Conservation (phyloP, 495 filamentous ascomycete genomes). For the Neurospora sp. region DNA sequence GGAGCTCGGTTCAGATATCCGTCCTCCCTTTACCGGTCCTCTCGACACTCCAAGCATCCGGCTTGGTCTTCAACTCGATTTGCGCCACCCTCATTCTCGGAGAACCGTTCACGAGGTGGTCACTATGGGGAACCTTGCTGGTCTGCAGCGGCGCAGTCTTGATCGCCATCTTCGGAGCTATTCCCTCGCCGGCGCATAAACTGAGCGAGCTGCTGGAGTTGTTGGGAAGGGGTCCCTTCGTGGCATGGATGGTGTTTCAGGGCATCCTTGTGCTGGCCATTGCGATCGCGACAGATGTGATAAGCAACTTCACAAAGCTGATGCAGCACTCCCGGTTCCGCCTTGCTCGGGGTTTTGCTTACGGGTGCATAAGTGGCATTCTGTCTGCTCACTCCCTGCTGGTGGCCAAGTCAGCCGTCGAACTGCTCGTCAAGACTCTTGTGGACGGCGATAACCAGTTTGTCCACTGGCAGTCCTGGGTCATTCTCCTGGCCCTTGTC, state of each 20-base stretch:
- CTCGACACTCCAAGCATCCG: slow-evolving; percentile 90
- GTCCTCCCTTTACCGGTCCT: slow-evolving; percentile 90
- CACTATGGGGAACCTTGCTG: slow-evolving; percentile 75
- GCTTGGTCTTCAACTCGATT: slow-evolving; percentile 95
- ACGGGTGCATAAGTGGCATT: slow-evolving; percentile 83
- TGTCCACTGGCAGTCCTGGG: slow-evolving; percentile 94
- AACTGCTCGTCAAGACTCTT: slow-evolving; percentile 88
- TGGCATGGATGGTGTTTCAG: slow-evolving; percentile 85
- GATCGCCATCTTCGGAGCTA: slow-evolving; percentile 89
- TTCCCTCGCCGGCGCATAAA: slow-evolving; percentile 89
- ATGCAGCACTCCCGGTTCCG: slow-evolving; percentile 53
- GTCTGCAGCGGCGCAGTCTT: slow-evolving; percentile 78
- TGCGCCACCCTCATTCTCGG: slow-evolving; percentile 89
- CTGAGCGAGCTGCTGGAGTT: slow-evolving; percentile 72
- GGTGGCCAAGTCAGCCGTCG: slow-evolving; percentile 92
- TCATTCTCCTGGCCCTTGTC: slow-evolving; percentile 75
- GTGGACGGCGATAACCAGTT: slow-evolving; percentile 88
- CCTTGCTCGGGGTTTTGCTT: slow-evolving; percentile 79
- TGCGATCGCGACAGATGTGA: slow-evolving; percentile 50
- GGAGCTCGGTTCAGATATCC: slow-evolving; percentile 95
- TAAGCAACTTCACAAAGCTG: slow-evolving; percentile 36
- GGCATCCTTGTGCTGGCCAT: slow-evolving; percentile 59
- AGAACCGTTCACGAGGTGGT: slow-evolving; percentile 90
- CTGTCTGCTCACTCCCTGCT: slow-evolving; percentile 88
- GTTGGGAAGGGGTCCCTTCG: slow-evolving; percentile 61